Conservation (phyloP, 164 flowering plant species). For the Vitis labrusca region DNA sequence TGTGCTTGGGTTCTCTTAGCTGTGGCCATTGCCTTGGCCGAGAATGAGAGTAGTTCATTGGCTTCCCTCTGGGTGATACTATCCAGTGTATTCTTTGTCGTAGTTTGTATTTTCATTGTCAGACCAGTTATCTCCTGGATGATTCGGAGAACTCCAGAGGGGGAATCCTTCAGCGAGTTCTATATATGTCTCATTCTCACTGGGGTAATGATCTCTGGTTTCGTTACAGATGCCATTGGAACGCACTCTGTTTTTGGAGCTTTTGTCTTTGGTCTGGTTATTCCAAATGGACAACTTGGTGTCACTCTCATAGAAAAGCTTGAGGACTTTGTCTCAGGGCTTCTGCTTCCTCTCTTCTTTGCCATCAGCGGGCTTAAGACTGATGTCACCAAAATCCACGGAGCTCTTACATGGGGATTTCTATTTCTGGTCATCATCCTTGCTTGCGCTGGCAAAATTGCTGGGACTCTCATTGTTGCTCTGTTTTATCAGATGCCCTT, state of each 20-base stretch:
- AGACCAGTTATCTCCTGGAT: slow-evolving; percentile 25
- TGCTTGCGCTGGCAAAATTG: slow-evolving; percentile 25
- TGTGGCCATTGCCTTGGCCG: slow-evolving; percentile 29
- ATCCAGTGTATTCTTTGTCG: slow-evolving; percentile 15
- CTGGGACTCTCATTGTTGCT: slow-evolving; percentile 23
- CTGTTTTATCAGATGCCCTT: slow-evolving; percentile 20
- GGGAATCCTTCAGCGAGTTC: slow-evolving; percentile 27
- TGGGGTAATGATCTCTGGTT: slow-evolving; percentile 31
- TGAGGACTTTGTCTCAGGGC: slow-evolving; percentile 38
- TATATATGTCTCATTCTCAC: slow-evolving; percentile 24
- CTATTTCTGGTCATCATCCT: slow-evolving; percentile 11
- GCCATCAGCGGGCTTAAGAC: slow-evolving; percentile 38
- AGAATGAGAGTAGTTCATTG: slow-evolving; percentile 9
- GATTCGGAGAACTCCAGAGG: slow-evolving; percentile 24
- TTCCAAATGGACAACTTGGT: slow-evolving; percentile 33
- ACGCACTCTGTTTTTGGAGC: slow-evolving; percentile 38
- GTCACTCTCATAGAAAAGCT: slow-evolving; percentile 38
- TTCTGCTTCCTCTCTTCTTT: slow-evolving; percentile 35
- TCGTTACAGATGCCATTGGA: slow-evolving; percentile 36
- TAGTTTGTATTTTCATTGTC: slow-evolving; percentile 15
- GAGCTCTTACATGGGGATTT: slow-evolving; percentile 16
- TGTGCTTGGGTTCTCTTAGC: slow-evolving; percentile 31
- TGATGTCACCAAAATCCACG: slow-evolving; percentile 3
- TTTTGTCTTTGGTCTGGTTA: slow-evolving; percentile 31
- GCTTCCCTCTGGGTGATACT: slow-evolving; percentile 27